Evolutionary conservation across 805 yeast species (phyloP), one percentile per base, ranked within the genome.

Genomic region (Saturnispora sanitii): DNA sequence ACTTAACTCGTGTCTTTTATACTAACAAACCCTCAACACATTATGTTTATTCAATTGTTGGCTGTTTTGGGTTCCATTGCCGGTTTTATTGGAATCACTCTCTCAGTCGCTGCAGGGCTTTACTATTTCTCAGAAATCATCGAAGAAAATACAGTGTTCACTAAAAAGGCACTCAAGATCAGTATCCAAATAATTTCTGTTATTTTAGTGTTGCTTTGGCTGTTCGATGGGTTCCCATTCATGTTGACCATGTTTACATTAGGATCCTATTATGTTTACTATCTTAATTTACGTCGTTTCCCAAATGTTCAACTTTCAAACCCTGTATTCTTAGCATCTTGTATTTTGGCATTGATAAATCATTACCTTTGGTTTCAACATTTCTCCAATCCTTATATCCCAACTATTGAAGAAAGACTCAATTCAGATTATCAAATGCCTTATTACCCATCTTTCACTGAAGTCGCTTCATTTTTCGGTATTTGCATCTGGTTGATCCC

Each of bases 391-490:
- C 81, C 85, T 32, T 67, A 72, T 35, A 68, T 83, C 21, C 90
- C 95, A 9, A 79, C 92, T 30, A 70, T 81, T 48, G 68, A 70
- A 45, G 73, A 67, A 48, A 59, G 82, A 50, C 64, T 79, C 53
- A 68, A 64, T 48, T 71, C 83, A 37, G 68, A 69, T 37, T 80
- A 77, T 53, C 61, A 61, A 18, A 74, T 83, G 35, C 82, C 82
- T 12, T 72, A 75, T 35, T 73, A 84, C 40, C 94, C 95, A 2
- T 69, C 82, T 11, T 90, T 90, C 55, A 68, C 87, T 1, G 95
- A 92, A 56, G 84, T 92, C 4, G 84, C 96, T n/a, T 82, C 96
- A 3, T 92, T 92, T 59, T 88, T 92, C 56, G 98, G 96, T 1
- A 62, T 92, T 32, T 79, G 92, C 52, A 79, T 92, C 16, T 92